Conservation (phyloP, 768 basidiomycete species). For the Scleroderma citrinum region DNA sequence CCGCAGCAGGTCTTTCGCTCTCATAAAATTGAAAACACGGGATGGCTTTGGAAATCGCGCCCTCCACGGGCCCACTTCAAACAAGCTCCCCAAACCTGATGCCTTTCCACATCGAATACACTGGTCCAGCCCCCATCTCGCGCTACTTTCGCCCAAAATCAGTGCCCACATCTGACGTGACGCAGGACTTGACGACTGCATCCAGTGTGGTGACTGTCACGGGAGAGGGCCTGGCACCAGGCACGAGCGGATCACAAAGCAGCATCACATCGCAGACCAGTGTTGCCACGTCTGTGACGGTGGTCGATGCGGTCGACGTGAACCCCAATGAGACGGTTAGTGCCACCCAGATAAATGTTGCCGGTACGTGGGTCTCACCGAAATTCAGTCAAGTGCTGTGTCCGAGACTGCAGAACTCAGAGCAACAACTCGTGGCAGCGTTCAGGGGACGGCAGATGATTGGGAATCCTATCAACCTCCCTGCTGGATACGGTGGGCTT, state of each 20-base stretch:
- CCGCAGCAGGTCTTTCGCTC: too few relatives aligned
- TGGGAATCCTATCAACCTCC: conserved; percentile 55
- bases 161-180: conserved; percentile 14
- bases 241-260: conserved; percentile 2
- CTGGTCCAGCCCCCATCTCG: conserved; percentile 66
- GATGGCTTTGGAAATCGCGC: conserved; percentile 20
- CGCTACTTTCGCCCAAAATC: conserved; percentile 62
- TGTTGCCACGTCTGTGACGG: conserved; percentile 5
- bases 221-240: conserved; percentile 2
- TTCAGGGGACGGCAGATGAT: conserved; percentile 76
- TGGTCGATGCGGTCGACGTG: neutral
- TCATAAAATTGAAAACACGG: too few relatives aligned
- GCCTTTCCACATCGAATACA: conserved; percentile 75
- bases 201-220: conserved; percentile 6
- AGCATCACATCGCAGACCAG: neutral
- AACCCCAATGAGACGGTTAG: conserved; percentile 3
- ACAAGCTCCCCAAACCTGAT: conserved; percentile 62
- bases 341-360: neutral
- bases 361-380: neutral
- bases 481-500: conserved; percentile 62
- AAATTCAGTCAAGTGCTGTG: neutral
- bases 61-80: conserved; percentile 19
- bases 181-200: conserved; percentile 3
- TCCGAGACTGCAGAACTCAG: neutral
- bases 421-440: conserved; percentile 41